A percentile compares a stretch with the other conserved stretches of the same genome.
These are phyloP conservation scores for Hymenoscyphus scutula DNA, from an alignment of 2,329 filamentous ascomycete genomes.

Conservation along the genomic window DNA sequence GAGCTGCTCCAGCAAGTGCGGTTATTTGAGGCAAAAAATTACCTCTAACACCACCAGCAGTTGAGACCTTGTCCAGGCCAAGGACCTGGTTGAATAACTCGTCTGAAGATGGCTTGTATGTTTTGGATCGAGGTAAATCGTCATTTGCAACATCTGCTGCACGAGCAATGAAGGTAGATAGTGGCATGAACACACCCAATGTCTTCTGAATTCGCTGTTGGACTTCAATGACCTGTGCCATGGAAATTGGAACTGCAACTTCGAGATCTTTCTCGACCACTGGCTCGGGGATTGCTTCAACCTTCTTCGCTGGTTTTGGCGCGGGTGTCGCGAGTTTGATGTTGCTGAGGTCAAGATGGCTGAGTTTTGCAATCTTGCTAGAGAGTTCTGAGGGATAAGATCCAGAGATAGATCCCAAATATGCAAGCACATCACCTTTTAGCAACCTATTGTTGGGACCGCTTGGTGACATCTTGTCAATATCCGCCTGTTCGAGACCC, in stretches of 20 bases:
- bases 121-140: conserved; percentile 67
- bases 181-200: conserved; percentile 75
- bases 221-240: conserved; percentile 73
- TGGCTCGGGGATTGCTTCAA: conserved; percentile 41
- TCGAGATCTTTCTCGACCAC: conserved; percentile 49
- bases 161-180: conserved; percentile 82
- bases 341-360: conserved; percentile 90
- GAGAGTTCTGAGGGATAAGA: conserved; percentile 71
- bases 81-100: conserved; percentile 90
- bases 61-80: conserved; percentile 56
- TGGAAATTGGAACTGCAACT: conserved; percentile 72
- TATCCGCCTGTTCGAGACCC: conserved; percentile 70
- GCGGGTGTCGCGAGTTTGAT: conserved; percentile 70
- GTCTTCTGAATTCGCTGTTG: conserved; percentile 77
- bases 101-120: conserved; percentile 65
- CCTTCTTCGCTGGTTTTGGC: conserved; percentile 41
- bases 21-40: conserved; percentile 70
- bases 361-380: conserved; percentile 68
- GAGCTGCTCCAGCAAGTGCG: conserved; percentile 49
- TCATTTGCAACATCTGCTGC: conserved; percentile 88
- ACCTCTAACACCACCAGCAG: conserved; percentile 56
- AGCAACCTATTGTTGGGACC: conserved; percentile 85
- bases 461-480: conserved; percentile 79
- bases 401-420: conserved; percentile 73
- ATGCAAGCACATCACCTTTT: conserved; percentile 93